A percentile compares a stretch with the other conserved stretches of the same genome.
These are phyloP conservation scores for Pleurotus platypus DNA, from an alignment of 768 basidiomycete species.

Conservation along the genomic window DNA sequence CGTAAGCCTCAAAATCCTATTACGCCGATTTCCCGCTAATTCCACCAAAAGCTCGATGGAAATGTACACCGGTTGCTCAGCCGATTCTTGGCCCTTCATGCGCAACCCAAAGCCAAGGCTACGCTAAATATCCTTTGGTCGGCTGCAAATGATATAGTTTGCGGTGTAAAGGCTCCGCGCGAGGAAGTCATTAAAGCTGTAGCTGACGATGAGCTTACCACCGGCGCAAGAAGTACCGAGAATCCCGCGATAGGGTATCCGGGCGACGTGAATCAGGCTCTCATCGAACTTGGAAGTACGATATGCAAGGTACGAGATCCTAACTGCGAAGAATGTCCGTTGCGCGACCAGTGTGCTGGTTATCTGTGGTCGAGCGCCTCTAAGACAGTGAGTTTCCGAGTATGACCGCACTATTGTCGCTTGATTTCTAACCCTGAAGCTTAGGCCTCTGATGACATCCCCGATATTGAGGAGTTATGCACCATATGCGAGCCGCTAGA, in stretches of 20 bases:
- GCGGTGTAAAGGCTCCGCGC: slow-evolving; percentile 20
- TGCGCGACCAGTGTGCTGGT: slow-evolving; percentile 67
- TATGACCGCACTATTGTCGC: slow-evolving; percentile 8
- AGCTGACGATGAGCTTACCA: slow-evolving; percentile 13
- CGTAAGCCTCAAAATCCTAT: slow-evolving; percentile 42
- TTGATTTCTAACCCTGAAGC: neutral
- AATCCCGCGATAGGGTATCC: slow-evolving; percentile 38
- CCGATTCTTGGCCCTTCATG: slow-evolving; percentile 78
- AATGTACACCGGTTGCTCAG: slow-evolving; percentile 87
- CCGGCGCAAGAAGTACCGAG: slow-evolving; percentile 10
- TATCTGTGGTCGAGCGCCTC: slow-evolving; percentile 26
- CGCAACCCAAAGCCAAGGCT: slow-evolving; percentile 73
- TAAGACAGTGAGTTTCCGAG: slow-evolving; percentile 5
- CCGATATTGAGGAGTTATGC: slow-evolving; percentile 81
- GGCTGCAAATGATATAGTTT: slow-evolving; percentile 68
- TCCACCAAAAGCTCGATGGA: slow-evolving; percentile 72
- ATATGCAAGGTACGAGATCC: slow-evolving; percentile 88
- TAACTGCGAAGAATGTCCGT: slow-evolving; percentile 66
- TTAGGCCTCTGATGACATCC: slow-evolving; percentile 11
- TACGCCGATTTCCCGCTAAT: slow-evolving; percentile 4
- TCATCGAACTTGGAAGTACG: slow-evolving; percentile 94
- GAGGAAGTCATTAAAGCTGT: neutral
- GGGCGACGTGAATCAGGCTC: slow-evolving; percentile 87
- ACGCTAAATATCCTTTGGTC: slow-evolving; percentile 83
- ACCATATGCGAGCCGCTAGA: slow-evolving; percentile 59